phyloP scores from a whole-genome alignment of 2,329 filamentous ascomycete species.

The Fusarium buxicola region DNA sequence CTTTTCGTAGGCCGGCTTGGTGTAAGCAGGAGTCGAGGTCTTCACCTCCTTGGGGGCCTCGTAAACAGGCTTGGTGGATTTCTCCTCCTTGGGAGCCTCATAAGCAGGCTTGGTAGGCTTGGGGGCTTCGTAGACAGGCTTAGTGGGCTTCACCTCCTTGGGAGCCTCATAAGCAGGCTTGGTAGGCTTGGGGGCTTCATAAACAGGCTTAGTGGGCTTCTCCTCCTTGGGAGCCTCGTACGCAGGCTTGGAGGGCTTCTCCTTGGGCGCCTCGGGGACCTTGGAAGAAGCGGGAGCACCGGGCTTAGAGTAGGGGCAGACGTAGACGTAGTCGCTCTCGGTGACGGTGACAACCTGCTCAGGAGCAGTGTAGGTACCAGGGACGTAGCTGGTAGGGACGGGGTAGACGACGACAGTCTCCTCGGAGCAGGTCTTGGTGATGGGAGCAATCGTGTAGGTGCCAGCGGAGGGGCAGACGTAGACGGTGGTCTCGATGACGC shows the following conservation, averaged over 20 bases:
- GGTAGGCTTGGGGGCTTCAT: slow-evolving; percentile 21
- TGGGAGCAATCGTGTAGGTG: slow-evolving; percentile 80
- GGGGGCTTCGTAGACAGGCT: too few species aligned
- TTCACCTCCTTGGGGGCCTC: too few species aligned
- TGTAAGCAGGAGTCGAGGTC: slow-evolving; percentile 19
- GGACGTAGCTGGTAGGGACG: slow-evolving; percentile 70
- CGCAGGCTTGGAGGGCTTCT: slow-evolving; percentile 30
- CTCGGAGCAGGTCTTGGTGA: slow-evolving; percentile 69
- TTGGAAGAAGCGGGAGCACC: slow-evolving; percentile 48
- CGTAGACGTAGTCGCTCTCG: slow-evolving; percentile 74
- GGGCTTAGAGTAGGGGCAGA: slow-evolving; percentile 74
- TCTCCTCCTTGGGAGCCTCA: slow-evolving; percentile 14
- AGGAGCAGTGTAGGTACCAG: slow-evolving; percentile 79
- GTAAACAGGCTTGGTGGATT: too few species aligned
- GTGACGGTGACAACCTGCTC: slow-evolving; percentile 75
- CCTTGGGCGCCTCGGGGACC: slow-evolving; percentile 38
- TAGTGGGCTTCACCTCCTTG: slow-evolving; percentile 13
- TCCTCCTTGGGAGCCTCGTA: slow-evolving; percentile 37
- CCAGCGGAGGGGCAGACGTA: slow-evolving; percentile 79
- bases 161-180: slow-evolving; percentile 16
- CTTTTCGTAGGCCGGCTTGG: slow-evolving; percentile 25
- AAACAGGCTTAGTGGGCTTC: slow-evolving; percentile 22
- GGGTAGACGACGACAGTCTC: slow-evolving; percentile 72
- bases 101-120: slow-evolving; percentile 23
- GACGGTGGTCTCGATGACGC: slow-evolving; percentile 75